Evolutionary conservation across 2,329 filamentous ascomycete genomes (phyloP).

Genomic region (Chrysosporium queenslandicum): DNA sequence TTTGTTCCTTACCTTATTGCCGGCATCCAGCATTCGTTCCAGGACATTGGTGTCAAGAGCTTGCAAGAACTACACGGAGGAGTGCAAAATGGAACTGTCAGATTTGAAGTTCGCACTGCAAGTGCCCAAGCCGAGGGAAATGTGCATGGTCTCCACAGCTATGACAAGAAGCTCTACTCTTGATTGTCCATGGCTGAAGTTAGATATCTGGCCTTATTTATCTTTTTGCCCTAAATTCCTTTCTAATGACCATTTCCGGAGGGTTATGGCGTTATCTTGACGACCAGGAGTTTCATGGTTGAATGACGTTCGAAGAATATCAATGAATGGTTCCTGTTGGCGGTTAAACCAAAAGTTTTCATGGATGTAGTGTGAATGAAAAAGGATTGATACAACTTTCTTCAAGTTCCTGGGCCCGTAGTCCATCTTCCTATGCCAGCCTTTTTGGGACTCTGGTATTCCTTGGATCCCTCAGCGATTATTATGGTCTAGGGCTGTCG

Average conservation of each 20-base stretch:
- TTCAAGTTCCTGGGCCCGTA: too few relatives aligned
- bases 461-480: too few relatives aligned
- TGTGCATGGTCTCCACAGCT: constrained; percentile 92
- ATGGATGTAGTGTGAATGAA: not conserved
- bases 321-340: not conserved
- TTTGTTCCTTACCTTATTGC: constrained; percentile 94
- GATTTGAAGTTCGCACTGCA: constrained; percentile 89
- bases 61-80: constrained; percentile 64
- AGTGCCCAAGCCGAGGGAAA: constrained; percentile 94
- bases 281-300: constrained; percentile 1
- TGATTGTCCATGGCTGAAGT: constrained; percentile 36
- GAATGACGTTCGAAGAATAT: not conserved
- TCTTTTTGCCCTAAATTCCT: constrained; percentile 17
- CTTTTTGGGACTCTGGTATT: too few relatives aligned
- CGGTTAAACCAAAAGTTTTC: not conserved
- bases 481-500: too few relatives aligned
- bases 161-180: constrained; percentile 99
- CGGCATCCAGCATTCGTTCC: constrained; percentile 92
- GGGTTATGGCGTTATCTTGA: constrained; percentile 3
- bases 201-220: constrained; percentile 14
- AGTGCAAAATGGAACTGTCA: constrained; percentile 63
- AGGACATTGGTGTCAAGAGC: constrained; percentile 84
- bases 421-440: too few relatives aligned
- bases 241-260: constrained; percentile 3
- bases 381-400: too few relatives aligned